Conservation (phyloP, 495 filamentous ascomycete species). For the Cairneyella variabilis region DNA sequence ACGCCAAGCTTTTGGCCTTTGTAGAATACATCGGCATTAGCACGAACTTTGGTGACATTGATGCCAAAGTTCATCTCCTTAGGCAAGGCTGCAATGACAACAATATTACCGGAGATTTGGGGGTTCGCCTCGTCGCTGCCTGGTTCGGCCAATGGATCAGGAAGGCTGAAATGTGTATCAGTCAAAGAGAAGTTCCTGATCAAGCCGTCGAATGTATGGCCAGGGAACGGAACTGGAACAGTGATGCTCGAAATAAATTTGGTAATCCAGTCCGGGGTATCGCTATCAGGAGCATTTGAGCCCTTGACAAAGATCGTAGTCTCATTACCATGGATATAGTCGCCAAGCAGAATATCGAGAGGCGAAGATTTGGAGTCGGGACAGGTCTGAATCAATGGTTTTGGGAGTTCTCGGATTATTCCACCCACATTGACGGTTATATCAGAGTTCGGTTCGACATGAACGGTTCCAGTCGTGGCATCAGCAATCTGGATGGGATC, state of each 20-base stretch:
- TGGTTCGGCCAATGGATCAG: slow-evolving; percentile 71
- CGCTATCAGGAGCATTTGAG: slow-evolving; percentile 55
- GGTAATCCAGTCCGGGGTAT: slow-evolving; percentile 75
- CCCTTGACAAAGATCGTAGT: slow-evolving; percentile 79
- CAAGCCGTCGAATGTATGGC: slow-evolving; percentile 70
- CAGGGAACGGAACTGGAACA: slow-evolving; percentile 79
- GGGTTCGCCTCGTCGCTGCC: slow-evolving; percentile 71
- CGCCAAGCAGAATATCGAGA: slow-evolving; percentile 74
- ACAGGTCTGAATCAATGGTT: slow-evolving; percentile 64
- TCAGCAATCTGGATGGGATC: slow-evolving; percentile 64
- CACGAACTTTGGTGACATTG: slow-evolving; percentile 68
- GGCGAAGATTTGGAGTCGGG: slow-evolving; percentile 74
- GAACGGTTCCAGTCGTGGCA: slow-evolving; percentile 61
- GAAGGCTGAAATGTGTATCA: slow-evolving; percentile 79
- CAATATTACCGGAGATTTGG: slow-evolving; percentile 73
- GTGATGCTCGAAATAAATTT: slow-evolving; percentile 78
- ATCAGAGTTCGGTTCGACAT: slow-evolving; percentile 59
- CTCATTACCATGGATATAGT: slow-evolving; percentile 74
- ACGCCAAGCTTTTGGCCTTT: slow-evolving; percentile 68
- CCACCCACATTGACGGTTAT: slow-evolving; percentile 66
- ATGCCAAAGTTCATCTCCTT: slow-evolving; percentile 81
- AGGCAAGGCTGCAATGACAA: slow-evolving; percentile 71
- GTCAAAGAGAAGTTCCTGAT: slow-evolving; percentile 82
- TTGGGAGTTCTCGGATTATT: slow-evolving; percentile 64
- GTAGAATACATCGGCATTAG: slow-evolving; percentile 76